phyloP scores from a whole-genome alignment of 1,139 yeast genomes.

The Candida gigantensis region DNA sequence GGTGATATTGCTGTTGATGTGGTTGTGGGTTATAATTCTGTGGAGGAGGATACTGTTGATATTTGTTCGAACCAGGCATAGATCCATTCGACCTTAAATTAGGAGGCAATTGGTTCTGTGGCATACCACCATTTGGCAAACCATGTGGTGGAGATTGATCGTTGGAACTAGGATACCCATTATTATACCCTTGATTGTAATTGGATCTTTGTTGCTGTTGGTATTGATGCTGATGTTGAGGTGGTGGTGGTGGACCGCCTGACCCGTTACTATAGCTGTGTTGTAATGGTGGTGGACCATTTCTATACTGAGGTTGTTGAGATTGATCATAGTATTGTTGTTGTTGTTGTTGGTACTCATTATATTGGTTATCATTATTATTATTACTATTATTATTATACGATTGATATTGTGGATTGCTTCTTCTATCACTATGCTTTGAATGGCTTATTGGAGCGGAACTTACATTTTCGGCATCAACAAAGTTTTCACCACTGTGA shows the following conservation, averaged over 20 bases:
- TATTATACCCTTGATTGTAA: conserved; percentile 4
- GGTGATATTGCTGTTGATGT: conserved; percentile 7
- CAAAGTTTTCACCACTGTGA: conserved; percentile 9
- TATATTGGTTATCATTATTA: conserved; percentile 2
- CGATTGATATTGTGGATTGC: conserved; percentile 18
- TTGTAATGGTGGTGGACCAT: conserved; percentile 9
- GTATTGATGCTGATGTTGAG: conserved; percentile 4
- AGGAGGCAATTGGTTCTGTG: conserved; percentile 30
- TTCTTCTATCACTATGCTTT: conserved; percentile 1
- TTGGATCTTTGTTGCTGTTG: conserved; percentile 6
- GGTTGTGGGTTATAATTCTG: conserved; percentile 8
- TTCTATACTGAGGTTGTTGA: conserved; percentile 3
- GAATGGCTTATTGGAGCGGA: conserved; percentile 1
- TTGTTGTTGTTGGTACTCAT: too few species aligned
- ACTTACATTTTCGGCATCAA: conserved; percentile 10
- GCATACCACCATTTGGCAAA: conserved; percentile 36
- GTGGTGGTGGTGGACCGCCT: conserved; percentile 5
- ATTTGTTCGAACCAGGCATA: conserved; percentile 12
- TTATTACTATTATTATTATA: conserved; percentile 1
- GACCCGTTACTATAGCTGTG: conserved; percentile 1
- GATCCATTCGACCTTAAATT: conserved; percentile 20
- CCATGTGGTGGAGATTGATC: conserved; percentile 42
- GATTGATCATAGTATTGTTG: conserved; percentile 11
- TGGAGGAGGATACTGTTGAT: conserved; percentile 13
- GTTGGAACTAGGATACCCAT: conserved; percentile 8